Conservation (phyloP, 345 rosid genomes). For the Bruguiera parviflora region DNA sequence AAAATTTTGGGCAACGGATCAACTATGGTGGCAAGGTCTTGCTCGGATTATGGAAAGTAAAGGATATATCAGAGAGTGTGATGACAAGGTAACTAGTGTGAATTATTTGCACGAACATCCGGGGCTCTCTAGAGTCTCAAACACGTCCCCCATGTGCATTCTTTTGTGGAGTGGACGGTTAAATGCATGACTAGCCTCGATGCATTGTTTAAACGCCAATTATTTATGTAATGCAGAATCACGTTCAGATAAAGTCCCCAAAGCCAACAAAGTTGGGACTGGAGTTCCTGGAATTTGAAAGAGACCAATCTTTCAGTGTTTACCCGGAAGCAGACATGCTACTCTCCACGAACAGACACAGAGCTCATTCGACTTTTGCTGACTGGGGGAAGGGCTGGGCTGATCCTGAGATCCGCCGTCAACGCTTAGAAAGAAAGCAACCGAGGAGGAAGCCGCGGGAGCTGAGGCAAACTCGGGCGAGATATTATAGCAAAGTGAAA, state of each 20-base stretch:
- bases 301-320: constrained; percentile 40
- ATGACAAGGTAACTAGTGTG: constrained; percentile 44
- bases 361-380: constrained; percentile 48
- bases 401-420: constrained; percentile 73
- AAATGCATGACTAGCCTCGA: too few species aligned
- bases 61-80: constrained; percentile 67
- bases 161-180: too few species aligned
- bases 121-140: too few species aligned
- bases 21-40: constrained; percentile 85
- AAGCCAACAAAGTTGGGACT: constrained; percentile 56
- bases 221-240: constrained; percentile 41
- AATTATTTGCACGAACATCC: too few species aligned
- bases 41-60: constrained; percentile 70
- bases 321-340: constrained; percentile 89
- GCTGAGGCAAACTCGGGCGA: constrained; percentile 5
- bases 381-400: constrained; percentile 95
- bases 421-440: constrained; percentile 40
- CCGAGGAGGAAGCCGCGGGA: constrained; percentile 22
- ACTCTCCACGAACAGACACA: constrained; percentile 34
- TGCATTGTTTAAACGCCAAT: too few species aligned
- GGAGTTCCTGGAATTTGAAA: constrained; percentile 38
- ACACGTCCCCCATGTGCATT: too few species aligned
- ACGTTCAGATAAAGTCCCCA: constrained; percentile 64
- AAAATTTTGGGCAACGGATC: constrained; percentile 50
- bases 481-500: constrained; percentile 25